Conservation (phyloP, 305 asterid species). For the Rubia occidens region DNA sequence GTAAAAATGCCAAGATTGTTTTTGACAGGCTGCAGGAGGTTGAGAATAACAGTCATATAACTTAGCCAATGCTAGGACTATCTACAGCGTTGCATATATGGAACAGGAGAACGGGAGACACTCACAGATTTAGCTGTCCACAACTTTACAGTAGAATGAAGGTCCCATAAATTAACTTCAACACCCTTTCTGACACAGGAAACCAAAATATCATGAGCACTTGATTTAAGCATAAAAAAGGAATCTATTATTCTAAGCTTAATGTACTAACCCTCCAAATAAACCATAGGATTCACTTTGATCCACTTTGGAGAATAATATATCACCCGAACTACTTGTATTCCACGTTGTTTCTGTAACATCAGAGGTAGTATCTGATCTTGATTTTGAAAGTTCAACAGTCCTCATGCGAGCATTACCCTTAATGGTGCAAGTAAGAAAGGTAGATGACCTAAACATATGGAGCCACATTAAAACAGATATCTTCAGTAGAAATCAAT, state of each 20-base stretch:
- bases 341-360: slow-evolving; percentile 44
- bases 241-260: slow-evolving; percentile 9
- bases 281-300: slow-evolving; percentile 55
- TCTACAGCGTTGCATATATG: not conserved
- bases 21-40: slow-evolving; percentile 60
- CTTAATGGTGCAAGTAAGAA: slow-evolving; percentile 60
- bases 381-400: slow-evolving; percentile 35
- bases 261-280: slow-evolving; percentile 77
- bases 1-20: slow-evolving; percentile 75
- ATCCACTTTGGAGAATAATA: slow-evolving; percentile 58
- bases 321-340: slow-evolving; percentile 58
- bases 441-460: slow-evolving; percentile 46
- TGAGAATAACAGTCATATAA: slow-evolving; percentile 20
- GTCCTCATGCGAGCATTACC: slow-evolving; percentile 50
- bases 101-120: slow-evolving; percentile 9
- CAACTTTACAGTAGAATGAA: slow-evolving; percentile 38
- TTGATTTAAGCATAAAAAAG: not conserved
- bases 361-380: slow-evolving; percentile 31
- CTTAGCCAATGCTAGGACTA: slow-evolving; percentile 8
- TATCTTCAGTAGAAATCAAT: not conserved
- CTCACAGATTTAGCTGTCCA: slow-evolving; percentile 89
- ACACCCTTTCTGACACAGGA: slow-evolving; percentile 60
- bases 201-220: slow-evolving; percentile 9
- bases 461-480: not conserved
- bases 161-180: slow-evolving; percentile 87